Evolutionary conservation across 768 basidiomycete genomes (phyloP).

Genomic region (Russula vinacea): DNA sequence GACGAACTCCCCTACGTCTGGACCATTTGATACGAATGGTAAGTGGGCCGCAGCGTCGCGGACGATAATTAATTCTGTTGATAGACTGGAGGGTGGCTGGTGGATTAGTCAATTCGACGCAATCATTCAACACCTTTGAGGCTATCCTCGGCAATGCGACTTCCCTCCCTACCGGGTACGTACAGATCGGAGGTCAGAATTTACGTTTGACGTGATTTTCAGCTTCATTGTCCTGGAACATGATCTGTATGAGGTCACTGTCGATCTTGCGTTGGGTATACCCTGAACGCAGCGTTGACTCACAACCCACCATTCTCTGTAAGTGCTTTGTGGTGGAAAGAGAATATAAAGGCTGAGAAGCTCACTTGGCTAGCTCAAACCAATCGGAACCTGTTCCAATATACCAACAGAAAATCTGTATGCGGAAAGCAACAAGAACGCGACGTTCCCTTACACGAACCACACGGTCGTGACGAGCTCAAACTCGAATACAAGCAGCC

Average conservation of each 20-base stretch:
- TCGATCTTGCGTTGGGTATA: conserved; percentile 90
- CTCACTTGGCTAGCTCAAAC: conserved; percentile 47
- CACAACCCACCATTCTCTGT: conserved; percentile 67
- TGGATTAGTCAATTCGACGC: conserved; percentile 62
- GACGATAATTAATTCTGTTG: not conserved
- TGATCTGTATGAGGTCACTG: conserved; percentile 79
- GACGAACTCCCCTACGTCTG: conserved; percentile 59
- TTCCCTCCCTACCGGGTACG: conserved; percentile 55
- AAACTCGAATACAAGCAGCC: not conserved
- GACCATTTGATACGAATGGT: conserved; percentile 73
- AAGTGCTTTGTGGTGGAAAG: conserved; percentile 26
- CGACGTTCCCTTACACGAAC: conserved; percentile 55
- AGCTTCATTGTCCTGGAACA: conserved; percentile 90
- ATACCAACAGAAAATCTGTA: conserved; percentile 69
- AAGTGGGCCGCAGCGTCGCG: conserved; percentile 22
- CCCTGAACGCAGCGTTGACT: conserved; percentile 68
- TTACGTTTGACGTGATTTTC: conserved; percentile 21
- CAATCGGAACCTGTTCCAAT: conserved; percentile 75
- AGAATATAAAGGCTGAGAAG: conserved; percentile 12
- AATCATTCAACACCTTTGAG: conserved; percentile 67
- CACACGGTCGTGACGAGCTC: conserved; percentile 31
- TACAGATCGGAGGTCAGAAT: not conserved
- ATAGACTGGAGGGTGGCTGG: conserved; percentile 86
- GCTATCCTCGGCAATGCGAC: conserved; percentile 69
- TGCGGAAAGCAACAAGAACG: conserved; percentile 76